Evolutionary conservation across 306 rosid genomes (phyloP).

Genomic region (Citrullus mucosospermus): DNA sequence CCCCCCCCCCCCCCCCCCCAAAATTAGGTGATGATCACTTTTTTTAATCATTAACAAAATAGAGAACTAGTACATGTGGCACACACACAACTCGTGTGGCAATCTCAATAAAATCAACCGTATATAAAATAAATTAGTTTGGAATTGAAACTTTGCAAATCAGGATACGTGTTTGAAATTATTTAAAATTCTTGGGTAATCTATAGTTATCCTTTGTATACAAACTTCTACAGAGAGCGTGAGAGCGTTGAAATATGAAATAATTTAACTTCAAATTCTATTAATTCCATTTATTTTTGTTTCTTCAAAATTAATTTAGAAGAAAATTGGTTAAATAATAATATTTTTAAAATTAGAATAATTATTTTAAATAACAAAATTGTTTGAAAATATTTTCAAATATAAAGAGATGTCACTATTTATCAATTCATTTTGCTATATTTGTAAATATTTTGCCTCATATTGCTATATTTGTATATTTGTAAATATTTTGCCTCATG

Average conservation of each 20-base stretch:
- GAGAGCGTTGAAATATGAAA: background rate
- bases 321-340: background rate
- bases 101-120: background rate
- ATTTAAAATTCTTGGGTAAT: background rate
- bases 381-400: too few relatives aligned
- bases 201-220: background rate
- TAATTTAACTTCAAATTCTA: background rate
- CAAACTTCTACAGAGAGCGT: background rate
- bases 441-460: too few relatives aligned
- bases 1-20: too few relatives aligned
- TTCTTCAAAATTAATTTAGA: too few relatives aligned
- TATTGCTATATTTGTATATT: too few relatives aligned
- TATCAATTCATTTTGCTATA: too few relatives aligned
- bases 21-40: background rate
- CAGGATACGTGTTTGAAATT: background rate
- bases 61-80: background rate
- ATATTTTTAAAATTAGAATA: too few relatives aligned
- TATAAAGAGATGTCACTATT: too few relatives aligned
- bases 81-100: background rate
- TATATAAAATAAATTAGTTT: background rate
- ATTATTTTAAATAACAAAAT: too few relatives aligned
- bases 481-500: too few relatives aligned
- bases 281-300: too few relatives aligned
- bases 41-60: background rate
- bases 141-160: background rate